A percentile compares a stretch with the other conserved stretches of the same genome.
Conservation (phyloP, 768 basidiomycete genomes). For the Boletus coccyginus region DNA sequence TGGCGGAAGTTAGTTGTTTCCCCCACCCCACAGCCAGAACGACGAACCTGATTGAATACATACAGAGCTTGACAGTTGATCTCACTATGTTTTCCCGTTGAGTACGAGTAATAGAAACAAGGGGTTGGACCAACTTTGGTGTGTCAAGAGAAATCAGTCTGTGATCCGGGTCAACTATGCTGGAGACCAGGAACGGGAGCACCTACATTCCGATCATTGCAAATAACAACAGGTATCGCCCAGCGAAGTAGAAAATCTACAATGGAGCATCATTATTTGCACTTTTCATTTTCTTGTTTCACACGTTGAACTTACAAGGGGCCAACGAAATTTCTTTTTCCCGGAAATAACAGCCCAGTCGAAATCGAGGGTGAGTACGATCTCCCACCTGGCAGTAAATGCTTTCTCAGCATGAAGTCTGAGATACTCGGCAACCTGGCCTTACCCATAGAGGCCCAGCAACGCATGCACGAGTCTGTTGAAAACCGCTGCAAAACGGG, state of each 20-base stretch:
- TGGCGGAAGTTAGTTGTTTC: constrained; percentile 1
- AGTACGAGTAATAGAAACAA: neutral
- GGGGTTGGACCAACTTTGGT: constrained; percentile 15
- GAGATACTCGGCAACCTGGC: neutral
- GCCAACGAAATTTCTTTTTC: constrained; percentile 45
- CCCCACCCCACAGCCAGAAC: neutral
- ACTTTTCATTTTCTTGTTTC: neutral
- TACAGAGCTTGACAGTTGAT: constrained; percentile 47
- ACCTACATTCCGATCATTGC: constrained; percentile 48
- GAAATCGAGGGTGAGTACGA: constrained; percentile 40
- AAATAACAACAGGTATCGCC: constrained; percentile 43
- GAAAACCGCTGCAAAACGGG: constrained; percentile 33
- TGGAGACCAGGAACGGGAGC: neutral
- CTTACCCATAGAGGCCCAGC: constrained; percentile 45
- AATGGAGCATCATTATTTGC: constrained; percentile 5
- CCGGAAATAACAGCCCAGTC: constrained; percentile 41
- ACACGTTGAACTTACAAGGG: constrained; percentile 36
- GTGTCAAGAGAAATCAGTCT: constrained; percentile 38
- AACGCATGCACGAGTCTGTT: constrained; percentile 41
- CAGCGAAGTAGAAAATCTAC: constrained; percentile 45
- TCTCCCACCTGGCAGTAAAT: constrained; percentile 39
- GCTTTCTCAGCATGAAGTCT: neutral
- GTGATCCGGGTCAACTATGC: neutral
- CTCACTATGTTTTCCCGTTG: constrained; percentile 21
- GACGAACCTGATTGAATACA: constrained; percentile 43